Base-by-base conservation (phyloP, 306 rosid species). In the Cucurbita moschata region DNA sequence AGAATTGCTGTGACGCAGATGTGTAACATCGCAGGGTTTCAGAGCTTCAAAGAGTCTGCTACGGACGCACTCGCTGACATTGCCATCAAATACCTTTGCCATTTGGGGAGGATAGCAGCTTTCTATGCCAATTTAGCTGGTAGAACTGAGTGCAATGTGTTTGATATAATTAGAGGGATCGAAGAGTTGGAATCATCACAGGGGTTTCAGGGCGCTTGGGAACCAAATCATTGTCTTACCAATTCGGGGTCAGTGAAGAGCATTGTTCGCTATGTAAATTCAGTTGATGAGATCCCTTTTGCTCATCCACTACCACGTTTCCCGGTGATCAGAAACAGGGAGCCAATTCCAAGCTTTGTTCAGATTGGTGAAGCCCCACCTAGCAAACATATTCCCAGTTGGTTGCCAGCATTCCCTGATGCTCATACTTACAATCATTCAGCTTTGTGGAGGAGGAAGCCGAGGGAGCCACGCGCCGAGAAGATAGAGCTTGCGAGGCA, bases 361-460 rank as follows among this genome's bases (percentile, higher is more conserved):
- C 88, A 87, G 71, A 85, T 90, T 77, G 92, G 85, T 8, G 98
- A 90, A 71, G 65, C 81, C 8, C 93, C 97, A 3, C 88, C 90
- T 0, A 46, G 79, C 16, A 87, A 79, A 78, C 89, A 93, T 40
- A 83, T 93, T 13, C 96, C 97, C 2, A 58, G 73, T 26, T 93
- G 98, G 98, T 75, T 93, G 73, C 96, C 98, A 0, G 97, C 98
- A 16, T 79, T 93, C 39, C 98, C 98, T 11, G 97, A 90, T 80
- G 83, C 86, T 1, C 96, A 87, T 42, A 90, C 96, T 40, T 90
- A 85, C 49, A 77, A 87, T 43, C 92, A 87, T 39, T 77, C 98
- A 0, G 86, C 97, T 5, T 81, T 84, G 52, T 90, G 97, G 93
- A 81, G 35, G 37, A 90, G 85, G 77, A 86, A 88, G 77, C 68